A percentile compares a stretch with the other conserved stretches of the same genome.
Conservation (phyloP, 371 early-diverging fungal species). For the Saksenaea oblongispora region DNA sequence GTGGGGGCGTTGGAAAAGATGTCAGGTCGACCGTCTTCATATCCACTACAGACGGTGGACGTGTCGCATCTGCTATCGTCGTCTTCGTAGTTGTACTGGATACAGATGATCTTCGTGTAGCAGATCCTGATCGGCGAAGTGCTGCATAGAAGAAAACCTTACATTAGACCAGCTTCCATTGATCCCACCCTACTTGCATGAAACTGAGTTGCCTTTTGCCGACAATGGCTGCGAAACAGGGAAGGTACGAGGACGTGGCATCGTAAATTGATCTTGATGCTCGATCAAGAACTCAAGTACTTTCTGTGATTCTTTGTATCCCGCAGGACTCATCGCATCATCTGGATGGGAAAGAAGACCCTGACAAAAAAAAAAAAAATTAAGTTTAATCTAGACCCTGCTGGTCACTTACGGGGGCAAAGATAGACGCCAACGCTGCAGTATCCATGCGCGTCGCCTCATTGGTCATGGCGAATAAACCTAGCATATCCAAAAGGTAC, state of each 20-base stretch:
- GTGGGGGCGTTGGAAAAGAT: not conserved
- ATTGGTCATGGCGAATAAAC: constrained; percentile 51
- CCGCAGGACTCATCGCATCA: constrained; percentile 57
- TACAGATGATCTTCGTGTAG: constrained; percentile 1
- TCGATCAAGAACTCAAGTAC: constrained; percentile 62
- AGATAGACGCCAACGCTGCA: constrained; percentile 58
- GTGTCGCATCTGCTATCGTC: not conserved
- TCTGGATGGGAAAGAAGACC: constrained; percentile 59
- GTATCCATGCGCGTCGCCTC: constrained; percentile 59
- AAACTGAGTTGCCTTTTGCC: not conserved
- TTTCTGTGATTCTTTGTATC: constrained; percentile 61
- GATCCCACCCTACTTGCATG: not conserved
- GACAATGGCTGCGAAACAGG: not conserved
- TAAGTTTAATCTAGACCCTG: not conserved
- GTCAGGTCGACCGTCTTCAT: constrained; percentile 5
- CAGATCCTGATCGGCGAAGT: not conserved
- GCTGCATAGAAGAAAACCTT: not conserved
- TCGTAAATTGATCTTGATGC: constrained; percentile 34
- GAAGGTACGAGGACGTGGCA: constrained; percentile 22
- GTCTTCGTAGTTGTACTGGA: not conserved
- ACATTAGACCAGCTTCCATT: not conserved
- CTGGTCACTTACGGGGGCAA: constrained; percentile 50
- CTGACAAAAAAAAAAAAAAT: constrained; percentile 8
- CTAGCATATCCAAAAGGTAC: constrained; percentile 61
- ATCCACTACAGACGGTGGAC: not conserved